Conservation (phyloP, 306 rosid genomes). For the Dalbergia oliveri region DNA sequence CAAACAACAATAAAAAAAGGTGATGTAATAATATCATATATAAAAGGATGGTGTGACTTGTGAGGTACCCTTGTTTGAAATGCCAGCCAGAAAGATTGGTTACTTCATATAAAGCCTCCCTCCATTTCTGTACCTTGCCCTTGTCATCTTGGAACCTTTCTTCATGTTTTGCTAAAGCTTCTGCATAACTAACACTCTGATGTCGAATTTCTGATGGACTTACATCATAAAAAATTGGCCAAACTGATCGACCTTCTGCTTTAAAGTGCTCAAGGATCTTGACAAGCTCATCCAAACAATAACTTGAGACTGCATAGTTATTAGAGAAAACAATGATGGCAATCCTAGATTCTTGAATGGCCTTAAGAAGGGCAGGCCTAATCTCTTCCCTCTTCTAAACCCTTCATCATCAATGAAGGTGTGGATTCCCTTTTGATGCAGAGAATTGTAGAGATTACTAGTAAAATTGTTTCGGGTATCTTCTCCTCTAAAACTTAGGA, state of each 20-base stretch:
- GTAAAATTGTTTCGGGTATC: background rate
- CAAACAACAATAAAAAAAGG: background rate
- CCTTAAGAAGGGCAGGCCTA: background rate
- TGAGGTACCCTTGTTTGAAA: background rate
- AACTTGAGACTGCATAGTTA: background rate
- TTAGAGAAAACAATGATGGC: background rate
- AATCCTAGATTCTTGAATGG: background rate
- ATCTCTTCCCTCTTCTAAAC: background rate
- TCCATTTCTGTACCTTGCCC: background rate
- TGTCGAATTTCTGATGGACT: background rate
- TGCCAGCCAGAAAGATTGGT: background rate
- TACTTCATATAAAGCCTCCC: background rate
- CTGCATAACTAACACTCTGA: background rate
- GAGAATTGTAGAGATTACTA: background rate
- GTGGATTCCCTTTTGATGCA: background rate
- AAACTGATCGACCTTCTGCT: background rate
- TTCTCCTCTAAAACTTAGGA: background rate
- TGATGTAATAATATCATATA: background rate
- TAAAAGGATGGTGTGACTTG: no score
- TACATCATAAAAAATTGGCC: background rate
- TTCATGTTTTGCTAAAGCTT: background rate
- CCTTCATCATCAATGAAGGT: conserved; percentile 9
- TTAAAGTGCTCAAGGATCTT: background rate
- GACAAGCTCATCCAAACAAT: background rate
- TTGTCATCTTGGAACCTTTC: background rate